A percentile compares a stretch with the other conserved stretches of the same genome.
Evolutionary conservation across 129 eudicot species (phyloP).

Genomic region (Cynara cardunculus): DNA sequence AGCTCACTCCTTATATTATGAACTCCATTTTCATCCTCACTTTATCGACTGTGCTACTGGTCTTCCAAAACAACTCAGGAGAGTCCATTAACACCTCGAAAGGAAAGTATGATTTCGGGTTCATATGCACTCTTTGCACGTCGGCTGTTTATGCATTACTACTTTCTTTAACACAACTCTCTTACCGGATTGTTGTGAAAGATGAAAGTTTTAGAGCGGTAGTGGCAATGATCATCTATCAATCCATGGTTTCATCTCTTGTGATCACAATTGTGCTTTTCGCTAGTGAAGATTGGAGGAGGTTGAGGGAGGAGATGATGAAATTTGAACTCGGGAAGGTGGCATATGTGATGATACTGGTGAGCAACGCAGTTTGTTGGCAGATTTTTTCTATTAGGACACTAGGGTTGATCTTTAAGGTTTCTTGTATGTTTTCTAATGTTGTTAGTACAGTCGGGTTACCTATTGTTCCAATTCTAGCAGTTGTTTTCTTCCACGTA

Average conservation of each 20-base stretch:
- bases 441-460: constrained; percentile 28
- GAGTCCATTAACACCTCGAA: not conserved
- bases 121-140: not conserved
- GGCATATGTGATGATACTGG: constrained; percentile 12
- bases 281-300: not conserved
- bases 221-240: not conserved
- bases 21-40: constrained; percentile 34
- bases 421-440: constrained; percentile 27
- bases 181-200: not conserved
- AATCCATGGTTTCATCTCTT: not conserved
- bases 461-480: constrained; percentile 24
- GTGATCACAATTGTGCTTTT: not conserved
- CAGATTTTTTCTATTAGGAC: constrained; percentile 5
- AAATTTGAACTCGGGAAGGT: not conserved
- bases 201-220: not conserved
- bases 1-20: constrained; percentile 26
- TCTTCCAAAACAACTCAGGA: not conserved
- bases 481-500: constrained; percentile 28
- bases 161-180: not conserved
- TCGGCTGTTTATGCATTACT: constrained; percentile 1
- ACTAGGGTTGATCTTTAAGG: constrained; percentile 28
- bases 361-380: constrained; percentile 1
- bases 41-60: constrained; percentile 13
- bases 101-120: not conserved
- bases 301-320: not conserved